Conservation (phyloP, 352 stramenopile genomes). For the Globisporangium echinulatum region DNA sequence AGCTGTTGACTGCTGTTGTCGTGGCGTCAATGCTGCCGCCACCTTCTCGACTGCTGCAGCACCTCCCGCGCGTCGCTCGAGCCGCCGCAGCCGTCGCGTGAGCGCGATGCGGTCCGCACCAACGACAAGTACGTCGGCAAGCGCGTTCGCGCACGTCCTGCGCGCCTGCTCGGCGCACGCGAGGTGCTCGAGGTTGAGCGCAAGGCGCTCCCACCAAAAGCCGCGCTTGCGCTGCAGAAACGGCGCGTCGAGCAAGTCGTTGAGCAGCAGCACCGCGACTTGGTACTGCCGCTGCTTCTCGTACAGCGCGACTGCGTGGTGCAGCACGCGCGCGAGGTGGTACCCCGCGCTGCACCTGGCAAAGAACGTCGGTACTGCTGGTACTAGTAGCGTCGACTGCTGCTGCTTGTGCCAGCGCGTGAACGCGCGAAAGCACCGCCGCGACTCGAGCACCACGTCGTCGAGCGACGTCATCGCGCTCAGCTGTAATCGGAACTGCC, state of each 20-base stretch:
- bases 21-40: no score
- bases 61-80: conserved; percentile 20
- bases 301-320: conserved; percentile 51
- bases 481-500: conserved; percentile 39
- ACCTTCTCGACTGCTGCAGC: neutral
- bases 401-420: conserved; percentile 26
- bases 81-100: conserved; percentile 36
- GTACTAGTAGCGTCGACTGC: neutral
- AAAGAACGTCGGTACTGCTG: conserved; percentile 34
- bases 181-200: conserved; percentile 68
- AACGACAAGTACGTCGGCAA: conserved; percentile 50
- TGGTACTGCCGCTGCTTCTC: conserved; percentile 77
- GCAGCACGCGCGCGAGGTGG: conserved; percentile 51
- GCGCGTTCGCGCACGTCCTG: conserved; percentile 38
- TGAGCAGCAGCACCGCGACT: conserved; percentile 53
- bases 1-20: neutral
- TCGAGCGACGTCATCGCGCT: conserved; percentile 42
- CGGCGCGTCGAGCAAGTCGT: conserved; percentile 45
- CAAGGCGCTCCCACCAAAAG: conserved; percentile 69
- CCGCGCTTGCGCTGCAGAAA: conserved; percentile 62
- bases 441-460: conserved; percentile 46
- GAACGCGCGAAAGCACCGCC: conserved; percentile 40
- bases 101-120: conserved; percentile 50
- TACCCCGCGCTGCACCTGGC: conserved; percentile 66
- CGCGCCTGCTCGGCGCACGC: conserved; percentile 50